Percentiles rank a stretch among this genome's conserved stretches.
Conservation (phyloP, 2,329 filamentous ascomycete genomes). For the Simplicillium aogashimaense region DNA sequence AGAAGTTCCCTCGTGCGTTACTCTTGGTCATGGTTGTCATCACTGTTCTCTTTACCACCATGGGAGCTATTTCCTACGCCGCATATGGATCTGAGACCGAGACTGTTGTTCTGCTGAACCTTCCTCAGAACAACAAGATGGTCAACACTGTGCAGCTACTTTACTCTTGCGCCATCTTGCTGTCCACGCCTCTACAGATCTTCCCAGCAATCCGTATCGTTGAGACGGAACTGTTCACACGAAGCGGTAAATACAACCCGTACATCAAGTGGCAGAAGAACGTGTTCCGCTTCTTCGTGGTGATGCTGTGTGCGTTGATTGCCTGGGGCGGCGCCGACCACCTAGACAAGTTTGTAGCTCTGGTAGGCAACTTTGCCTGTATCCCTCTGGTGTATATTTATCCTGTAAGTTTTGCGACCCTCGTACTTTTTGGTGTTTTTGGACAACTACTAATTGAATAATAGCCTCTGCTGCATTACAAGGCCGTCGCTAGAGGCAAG, state of each 20-base stretch:
- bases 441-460: conserved; percentile 18
- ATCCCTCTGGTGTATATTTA: conserved; percentile 97
- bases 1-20: conserved; percentile 84
- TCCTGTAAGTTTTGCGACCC: conserved; percentile 62
- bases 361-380: conserved; percentile 96
- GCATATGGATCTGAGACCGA: conserved; percentile 93
- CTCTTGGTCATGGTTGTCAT: conserved; percentile 91
- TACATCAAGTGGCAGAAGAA: conserved; percentile 99
- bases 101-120: conserved; percentile 90
- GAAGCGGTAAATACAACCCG: conserved; percentile 94
- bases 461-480: conserved; percentile 87
- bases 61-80: conserved; percentile 89
- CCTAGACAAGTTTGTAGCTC: conserved; percentile 91
- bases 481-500: conserved; percentile 60
- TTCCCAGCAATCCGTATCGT: conserved; percentile 97
- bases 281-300: conserved; percentile 85
- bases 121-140: conserved; percentile 89
- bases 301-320: conserved; percentile 74
- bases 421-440: neutral
- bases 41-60: conserved; percentile 78
- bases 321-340: conserved; percentile 90
- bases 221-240: conserved; percentile 86
- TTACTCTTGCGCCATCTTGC: conserved; percentile 93
- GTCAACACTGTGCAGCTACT: conserved; percentile 95
- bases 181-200: conserved; percentile 91